Conservation (phyloP, 2,329 filamentous ascomycete genomes). For the Zymoseptoria passerinii region DNA sequence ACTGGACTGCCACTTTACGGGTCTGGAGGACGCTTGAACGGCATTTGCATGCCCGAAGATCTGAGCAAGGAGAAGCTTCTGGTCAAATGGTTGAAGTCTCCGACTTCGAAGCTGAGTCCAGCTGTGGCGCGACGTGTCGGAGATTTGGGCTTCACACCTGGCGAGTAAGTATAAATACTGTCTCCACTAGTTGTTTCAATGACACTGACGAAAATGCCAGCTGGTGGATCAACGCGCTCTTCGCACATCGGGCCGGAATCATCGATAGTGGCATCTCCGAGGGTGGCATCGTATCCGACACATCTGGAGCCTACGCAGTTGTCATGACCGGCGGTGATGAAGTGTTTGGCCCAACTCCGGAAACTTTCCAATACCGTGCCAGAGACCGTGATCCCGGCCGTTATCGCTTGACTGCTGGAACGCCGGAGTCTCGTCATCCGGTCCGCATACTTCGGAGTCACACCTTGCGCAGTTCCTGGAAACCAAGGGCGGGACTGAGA, state of each 20-base stretch:
- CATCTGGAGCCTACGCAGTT: constrained; percentile 38
- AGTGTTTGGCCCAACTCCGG: constrained; percentile 27
- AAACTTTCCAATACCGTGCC: constrained; percentile 36
- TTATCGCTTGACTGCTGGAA: constrained; percentile 38
- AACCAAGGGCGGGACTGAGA: constrained; percentile 39
- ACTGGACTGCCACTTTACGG: constrained; percentile 37
- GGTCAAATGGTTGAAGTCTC: constrained; percentile 27
- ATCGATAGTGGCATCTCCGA: constrained; percentile 36
- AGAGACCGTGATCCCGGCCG: constrained; percentile 34
- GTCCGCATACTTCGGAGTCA: constrained; percentile 40
- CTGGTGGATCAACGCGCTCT: constrained; percentile 44
- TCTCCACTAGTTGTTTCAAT: not conserved
- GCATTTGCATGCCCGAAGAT: constrained; percentile 33
- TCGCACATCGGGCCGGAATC: constrained; percentile 41
- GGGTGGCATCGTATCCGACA: constrained; percentile 37
- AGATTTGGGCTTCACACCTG: constrained; percentile 39
- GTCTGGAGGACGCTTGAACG: constrained; percentile 36
- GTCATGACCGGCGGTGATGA: constrained; percentile 36
- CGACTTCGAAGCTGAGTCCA: constrained; percentile 23
- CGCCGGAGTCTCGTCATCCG: constrained; percentile 33
- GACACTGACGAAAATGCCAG: constrained; percentile 20
- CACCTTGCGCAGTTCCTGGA: constrained; percentile 36
- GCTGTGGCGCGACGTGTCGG: constrained; percentile 33
- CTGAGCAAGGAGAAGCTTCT: constrained; percentile 31
- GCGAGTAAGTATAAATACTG: constrained; percentile 32